Evolutionary conservation across 2,329 filamentous ascomycete genomes (phyloP), one percentile per base, ranked within the genome.

Genomic region (Fusarium vanettenii): DNA sequence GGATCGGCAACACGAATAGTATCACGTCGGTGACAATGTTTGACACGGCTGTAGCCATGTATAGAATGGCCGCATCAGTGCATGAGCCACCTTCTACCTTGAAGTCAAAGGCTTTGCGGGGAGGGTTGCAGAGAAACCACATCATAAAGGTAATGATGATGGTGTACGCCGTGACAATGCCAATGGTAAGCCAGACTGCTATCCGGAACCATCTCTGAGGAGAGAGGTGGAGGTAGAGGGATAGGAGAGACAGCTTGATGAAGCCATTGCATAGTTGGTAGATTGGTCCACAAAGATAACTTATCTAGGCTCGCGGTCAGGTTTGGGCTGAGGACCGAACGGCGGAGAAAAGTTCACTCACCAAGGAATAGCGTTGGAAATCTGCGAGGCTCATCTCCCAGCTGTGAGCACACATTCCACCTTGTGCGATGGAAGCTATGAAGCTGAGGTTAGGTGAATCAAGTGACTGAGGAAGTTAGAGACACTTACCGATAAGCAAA

Each of bases 11-110:
- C 1, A 84, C 70, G 64, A 86, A 86, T 20, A 87, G 81, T 16
- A 87, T 75, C 4, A 88, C 67, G 73, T 88, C 86, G 5, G 86
- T 87, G 14, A 85, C 52, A 59, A 88, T 86, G 69, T 87, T 87
- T 25, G 86, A 79, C 3, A 83, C 84, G 0, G 87, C 86, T 31
- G 87, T 87, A 27, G 84, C 82, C 39, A 88, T 84, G 78, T 88
- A 88, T 55, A 88, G 82, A 5, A 84, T 80, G 10, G 85, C 83
- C 18, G 85, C 82, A 57, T 86, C 78, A 33, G 88, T 80, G 64
- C 87, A 88, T 25, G 59, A 78, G 73, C 65, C 85, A 2, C 33
- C 55, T 45, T 50, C 80, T 10, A 77, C 57, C 45, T 43, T 67
- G 50, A 71, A 68, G 45, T 81, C 67, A 43, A 68, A 80, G 4